Percentiles rank a stretch among this genome's conserved stretches.
Evolutionary conservation across 1,139 yeast species (phyloP).

Genomic region (Geotrichum reessii): DNA sequence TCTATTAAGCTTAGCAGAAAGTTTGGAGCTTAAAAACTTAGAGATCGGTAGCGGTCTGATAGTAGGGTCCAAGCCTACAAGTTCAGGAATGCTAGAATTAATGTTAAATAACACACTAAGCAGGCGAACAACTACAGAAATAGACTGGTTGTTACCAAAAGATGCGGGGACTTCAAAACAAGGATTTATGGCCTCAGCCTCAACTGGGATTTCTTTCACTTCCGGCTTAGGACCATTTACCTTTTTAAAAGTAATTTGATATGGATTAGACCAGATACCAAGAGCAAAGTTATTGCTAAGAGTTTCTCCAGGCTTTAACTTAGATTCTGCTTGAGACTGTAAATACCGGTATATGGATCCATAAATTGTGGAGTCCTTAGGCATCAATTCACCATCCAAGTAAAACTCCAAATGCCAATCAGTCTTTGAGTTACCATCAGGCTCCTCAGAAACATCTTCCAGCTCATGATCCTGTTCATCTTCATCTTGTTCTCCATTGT

Average conservation of each 20-base stretch:
- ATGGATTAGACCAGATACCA: conserved; percentile 54
- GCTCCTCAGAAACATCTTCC: conserved; percentile 9
- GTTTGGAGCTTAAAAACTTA: conserved; percentile 67
- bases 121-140: conserved; percentile 50
- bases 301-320: conserved; percentile 7
- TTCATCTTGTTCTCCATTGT: conserved; percentile 19
- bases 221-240: conserved; percentile 34
- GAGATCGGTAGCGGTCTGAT: conserved; percentile 36
- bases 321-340: conserved; percentile 33
- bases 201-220: conserved; percentile 24
- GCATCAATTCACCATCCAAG: conserved; percentile 55
- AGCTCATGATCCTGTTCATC: conserved; percentile 17
- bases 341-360: conserved; percentile 66
- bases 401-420: conserved; percentile 55
- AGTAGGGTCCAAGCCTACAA: conserved; percentile 19
- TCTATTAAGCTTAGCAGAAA: conserved; percentile 79
- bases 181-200: conserved; percentile 35
- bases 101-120: conserved; percentile 50
- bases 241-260: conserved; percentile 49
- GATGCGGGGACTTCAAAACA: conserved; percentile 31
- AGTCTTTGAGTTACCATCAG: conserved; percentile 21
- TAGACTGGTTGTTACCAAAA: conserved; percentile 41
- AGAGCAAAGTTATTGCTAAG: conserved; percentile 41
- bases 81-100: conserved; percentile 37
- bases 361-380: conserved; percentile 67